A percentile compares a stretch with the other conserved stretches of the same genome.
These are phyloP conservation scores for Clathrospora elynae DNA, from an alignment of 2,329 filamentous ascomycete species.

Conservation along the genomic window DNA sequence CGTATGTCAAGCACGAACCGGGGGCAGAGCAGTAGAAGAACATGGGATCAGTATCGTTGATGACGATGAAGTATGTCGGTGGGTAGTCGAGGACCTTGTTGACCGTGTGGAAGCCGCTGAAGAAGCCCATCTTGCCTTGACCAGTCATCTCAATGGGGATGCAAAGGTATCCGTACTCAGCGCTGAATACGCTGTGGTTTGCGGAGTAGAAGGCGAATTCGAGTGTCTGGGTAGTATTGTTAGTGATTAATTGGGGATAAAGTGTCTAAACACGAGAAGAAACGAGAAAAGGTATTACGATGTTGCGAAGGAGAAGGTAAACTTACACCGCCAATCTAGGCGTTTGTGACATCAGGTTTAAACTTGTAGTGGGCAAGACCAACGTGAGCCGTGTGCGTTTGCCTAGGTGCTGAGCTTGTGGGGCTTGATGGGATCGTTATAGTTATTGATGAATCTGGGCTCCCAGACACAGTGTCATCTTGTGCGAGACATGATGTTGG, in stretches of 20 bases:
- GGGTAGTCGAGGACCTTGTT: constrained; percentile 31
- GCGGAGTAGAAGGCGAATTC: constrained; percentile 51
- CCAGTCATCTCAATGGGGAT: constrained; percentile 47
- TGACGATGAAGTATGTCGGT: constrained; percentile 32
- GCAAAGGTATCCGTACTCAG: constrained; percentile 50
- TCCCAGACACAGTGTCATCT: not conserved
- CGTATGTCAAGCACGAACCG: constrained; percentile 65
- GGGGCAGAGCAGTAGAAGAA: constrained; percentile 59
- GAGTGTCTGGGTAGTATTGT: constrained; percentile 31
- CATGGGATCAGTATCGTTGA: constrained; percentile 43
- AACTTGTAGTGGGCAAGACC: constrained; percentile 48
- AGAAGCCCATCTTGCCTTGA: constrained; percentile 35
- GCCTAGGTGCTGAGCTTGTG: constrained; percentile 21
- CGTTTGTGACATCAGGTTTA: constrained; percentile 46
- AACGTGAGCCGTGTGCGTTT: constrained; percentile 45
- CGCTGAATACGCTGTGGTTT: constrained; percentile 52
- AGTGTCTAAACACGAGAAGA: not conserved
- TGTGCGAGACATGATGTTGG: constrained; percentile 17
- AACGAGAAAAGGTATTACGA: not conserved
- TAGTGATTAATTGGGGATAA: too few relatives aligned
- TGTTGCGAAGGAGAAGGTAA: not conserved
- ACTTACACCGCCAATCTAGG: constrained; percentile 47
- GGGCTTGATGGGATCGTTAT: constrained; percentile 10
- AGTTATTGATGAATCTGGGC: constrained; percentile 6
- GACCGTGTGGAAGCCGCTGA: constrained; percentile 36